phyloP scores from a whole-genome alignment of 768 basidiomycete species.

The Filobasidium floriforme region DNA sequence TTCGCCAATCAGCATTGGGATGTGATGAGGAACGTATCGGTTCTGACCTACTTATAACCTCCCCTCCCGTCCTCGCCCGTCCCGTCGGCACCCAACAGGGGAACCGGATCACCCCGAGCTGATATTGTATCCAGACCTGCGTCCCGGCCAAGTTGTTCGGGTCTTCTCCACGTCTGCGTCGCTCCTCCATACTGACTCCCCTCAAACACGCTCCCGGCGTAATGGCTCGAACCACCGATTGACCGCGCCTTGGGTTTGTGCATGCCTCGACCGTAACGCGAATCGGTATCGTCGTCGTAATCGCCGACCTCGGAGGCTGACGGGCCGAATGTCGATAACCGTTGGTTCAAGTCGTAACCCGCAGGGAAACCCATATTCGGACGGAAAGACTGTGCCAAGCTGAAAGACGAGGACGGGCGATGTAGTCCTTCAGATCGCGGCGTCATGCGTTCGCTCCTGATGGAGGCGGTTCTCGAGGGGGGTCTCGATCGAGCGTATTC shows the following conservation, averaged over 20 bases:
- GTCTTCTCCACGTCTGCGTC: slow-evolving; percentile 9
- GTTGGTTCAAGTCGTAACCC: slow-evolving; percentile 19
- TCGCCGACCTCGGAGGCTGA: slow-evolving; percentile 11
- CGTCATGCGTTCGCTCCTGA: slow-evolving; percentile 15
- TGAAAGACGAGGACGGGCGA: slow-evolving; percentile 19
- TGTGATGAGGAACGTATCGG: not conserved
- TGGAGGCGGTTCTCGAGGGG: slow-evolving; percentile 21
- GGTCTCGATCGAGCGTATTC: slow-evolving; percentile 19
- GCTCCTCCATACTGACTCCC: slow-evolving; percentile 12
- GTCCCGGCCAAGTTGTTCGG: slow-evolving; percentile 14
- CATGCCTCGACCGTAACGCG: not conserved
- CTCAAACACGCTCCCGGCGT: slow-evolving; percentile 10
- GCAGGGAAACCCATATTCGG: slow-evolving; percentile 16
- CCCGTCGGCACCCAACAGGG: slow-evolving; percentile 39
- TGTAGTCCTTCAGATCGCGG: slow-evolving; percentile 14
- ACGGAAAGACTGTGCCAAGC: slow-evolving; percentile 11
- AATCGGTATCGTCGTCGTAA: slow-evolving; percentile 11
- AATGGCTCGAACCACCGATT: not conserved
- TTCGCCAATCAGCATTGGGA: not conserved
- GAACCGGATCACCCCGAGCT: slow-evolving; percentile 19
- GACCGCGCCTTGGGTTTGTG: not conserved
- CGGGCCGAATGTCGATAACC: not conserved
- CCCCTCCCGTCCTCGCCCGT: slow-evolving; percentile 23
- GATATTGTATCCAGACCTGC: slow-evolving; percentile 31
- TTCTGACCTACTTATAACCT: slow-evolving; percentile 36